Conservation (phyloP, 495 filamentous ascomycete species). For the Achaetomiella virescens region DNA sequence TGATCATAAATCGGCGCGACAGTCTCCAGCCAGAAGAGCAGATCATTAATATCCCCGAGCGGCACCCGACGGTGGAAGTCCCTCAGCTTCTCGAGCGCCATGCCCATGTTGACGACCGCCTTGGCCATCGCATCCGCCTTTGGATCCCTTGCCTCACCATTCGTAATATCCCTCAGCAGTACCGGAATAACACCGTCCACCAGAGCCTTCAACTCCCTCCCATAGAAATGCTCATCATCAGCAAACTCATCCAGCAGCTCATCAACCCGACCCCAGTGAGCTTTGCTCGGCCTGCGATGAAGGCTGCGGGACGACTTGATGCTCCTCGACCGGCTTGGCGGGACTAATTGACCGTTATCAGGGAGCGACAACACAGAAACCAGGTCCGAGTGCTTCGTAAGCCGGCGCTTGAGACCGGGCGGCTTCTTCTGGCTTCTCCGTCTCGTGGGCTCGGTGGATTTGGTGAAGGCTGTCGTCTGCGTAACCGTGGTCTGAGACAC, state of each 20-base stretch:
- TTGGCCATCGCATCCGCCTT: constrained; percentile 55
- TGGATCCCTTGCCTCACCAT: constrained; percentile 50
- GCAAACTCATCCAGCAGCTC: constrained; percentile 77
- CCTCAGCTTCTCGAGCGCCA: constrained; percentile 78
- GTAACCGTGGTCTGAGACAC: constrained; percentile 47
- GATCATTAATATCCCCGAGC: constrained; percentile 55
- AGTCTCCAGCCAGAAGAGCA: constrained; percentile 75
- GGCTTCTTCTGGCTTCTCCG: constrained; percentile 33
- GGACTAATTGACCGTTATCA: constrained; percentile 46
- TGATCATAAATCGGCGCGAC: constrained; percentile 74
- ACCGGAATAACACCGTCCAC: constrained; percentile 97
- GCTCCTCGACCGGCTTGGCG: constrained; percentile 47
- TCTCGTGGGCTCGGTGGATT: constrained; percentile 33
- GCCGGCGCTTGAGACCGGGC: constrained; percentile 57
- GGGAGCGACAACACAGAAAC: constrained; percentile 85
- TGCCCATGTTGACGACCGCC: constrained; percentile 91
- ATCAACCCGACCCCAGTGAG: constrained; percentile 58
- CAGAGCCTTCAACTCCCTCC: constrained; percentile 84
- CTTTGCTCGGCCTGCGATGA: constrained; percentile 59
- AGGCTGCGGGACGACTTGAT: constrained; percentile 65
- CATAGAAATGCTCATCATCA: constrained; percentile 83
- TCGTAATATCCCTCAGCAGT: constrained; percentile 73
- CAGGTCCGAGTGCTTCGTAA: constrained; percentile 88
- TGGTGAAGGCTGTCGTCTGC: constrained; percentile 37
- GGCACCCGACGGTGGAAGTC: constrained; percentile 74